A percentile compares a stretch with the other conserved stretches of the same genome.
Evolutionary conservation across 2,329 filamentous ascomycete genomes (phyloP).

Genomic region (Davidsoniella eucalypti): DNA sequence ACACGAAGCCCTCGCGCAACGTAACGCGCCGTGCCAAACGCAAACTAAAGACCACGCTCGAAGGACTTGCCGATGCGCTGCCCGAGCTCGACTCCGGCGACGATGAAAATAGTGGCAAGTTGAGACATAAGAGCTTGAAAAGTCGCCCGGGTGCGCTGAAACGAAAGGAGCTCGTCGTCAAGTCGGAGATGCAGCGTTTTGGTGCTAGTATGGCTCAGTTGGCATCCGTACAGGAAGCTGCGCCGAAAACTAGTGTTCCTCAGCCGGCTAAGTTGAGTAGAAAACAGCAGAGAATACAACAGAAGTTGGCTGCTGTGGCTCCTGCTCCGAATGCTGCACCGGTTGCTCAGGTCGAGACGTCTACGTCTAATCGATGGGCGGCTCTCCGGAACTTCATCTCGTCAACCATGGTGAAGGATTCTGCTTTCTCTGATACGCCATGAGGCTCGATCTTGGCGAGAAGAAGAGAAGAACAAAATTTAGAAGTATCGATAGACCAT

Average conservation of each 20-base stretch:
- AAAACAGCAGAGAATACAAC: conserved; percentile 4
- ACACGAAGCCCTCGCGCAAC: conserved; percentile 39
- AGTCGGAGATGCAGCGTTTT: conserved; percentile 69
- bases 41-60: conserved; percentile 61
- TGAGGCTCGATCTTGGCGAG: not conserved
- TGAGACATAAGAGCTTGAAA: conserved; percentile 59
- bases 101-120: conserved; percentile 35
- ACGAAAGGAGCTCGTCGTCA: conserved; percentile 65
- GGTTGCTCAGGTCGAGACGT: conserved; percentile 16
- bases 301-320: not conserved
- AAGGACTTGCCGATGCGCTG: conserved; percentile 63
- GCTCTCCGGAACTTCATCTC: conserved; percentile 72
- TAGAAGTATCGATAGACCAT: too few relatives aligned
- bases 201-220: conserved; percentile 67
- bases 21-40: conserved; percentile 44
- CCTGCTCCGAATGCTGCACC: conserved; percentile 9
- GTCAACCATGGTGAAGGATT: conserved; percentile 75
- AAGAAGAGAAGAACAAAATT: too few relatives aligned
- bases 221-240: conserved; percentile 20
- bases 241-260: not conserved
- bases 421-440: conserved; percentile 40
- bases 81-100: conserved; percentile 39
- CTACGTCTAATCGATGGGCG: conserved; percentile 52
- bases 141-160: conserved; percentile 66
- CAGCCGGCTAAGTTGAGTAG: conserved; percentile 7